These are phyloP conservation scores for Penicillium rolfsii DNA, from an alignment of 2,329 filamentous ascomycete genomes.

Conservation along the genomic window DNA sequence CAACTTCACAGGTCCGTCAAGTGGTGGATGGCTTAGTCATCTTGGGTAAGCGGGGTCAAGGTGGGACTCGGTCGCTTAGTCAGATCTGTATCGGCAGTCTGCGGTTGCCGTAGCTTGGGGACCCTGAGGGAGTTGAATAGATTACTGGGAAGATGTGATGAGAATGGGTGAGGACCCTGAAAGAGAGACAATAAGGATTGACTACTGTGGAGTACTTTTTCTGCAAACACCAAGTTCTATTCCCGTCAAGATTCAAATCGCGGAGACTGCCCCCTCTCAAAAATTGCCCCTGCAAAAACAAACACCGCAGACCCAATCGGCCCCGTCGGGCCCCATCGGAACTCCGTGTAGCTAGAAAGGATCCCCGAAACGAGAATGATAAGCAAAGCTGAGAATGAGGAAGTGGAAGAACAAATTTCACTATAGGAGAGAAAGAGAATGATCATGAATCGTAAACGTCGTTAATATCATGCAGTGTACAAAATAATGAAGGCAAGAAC, in stretches of 20 bases:
- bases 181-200: neutral
- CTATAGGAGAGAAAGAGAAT: neutral
- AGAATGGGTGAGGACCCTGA: neutral
- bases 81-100: neutral
- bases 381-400: neutral
- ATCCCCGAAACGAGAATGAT: neutral
- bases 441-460: neutral
- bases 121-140: neutral
- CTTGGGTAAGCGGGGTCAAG: neutral
- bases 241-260: neutral
- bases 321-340: slow-evolving; percentile 5
- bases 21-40: neutral
- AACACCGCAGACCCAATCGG: neutral
- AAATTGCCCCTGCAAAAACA: neutral
- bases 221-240: neutral
- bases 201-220: neutral
- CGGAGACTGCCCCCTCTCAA: neutral
- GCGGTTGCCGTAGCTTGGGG: neutral
- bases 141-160: neutral
- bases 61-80: neutral
- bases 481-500: neutral
- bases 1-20: neutral
- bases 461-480: neutral
- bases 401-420: neutral
- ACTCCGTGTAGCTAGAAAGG: neutral